Percentiles rank a stretch among this genome's conserved stretches.
Evolutionary conservation across 1,284 basidiomycete species (phyloP).

Genomic region (Heterobasidion parviporum): DNA sequence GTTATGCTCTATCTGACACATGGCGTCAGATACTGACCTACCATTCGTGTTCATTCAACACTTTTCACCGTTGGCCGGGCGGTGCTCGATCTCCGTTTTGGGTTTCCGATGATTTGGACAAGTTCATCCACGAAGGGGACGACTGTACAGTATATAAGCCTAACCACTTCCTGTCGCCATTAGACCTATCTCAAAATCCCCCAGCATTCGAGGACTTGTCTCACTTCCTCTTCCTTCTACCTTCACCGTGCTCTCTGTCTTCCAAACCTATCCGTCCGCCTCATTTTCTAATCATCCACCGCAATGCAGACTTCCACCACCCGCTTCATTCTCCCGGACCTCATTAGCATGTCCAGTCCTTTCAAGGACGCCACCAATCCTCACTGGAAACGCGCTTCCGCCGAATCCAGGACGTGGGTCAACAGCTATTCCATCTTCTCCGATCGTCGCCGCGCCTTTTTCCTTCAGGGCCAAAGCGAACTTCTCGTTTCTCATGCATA

Average conservation of each 20-base stretch:
- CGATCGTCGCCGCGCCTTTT: conserved; percentile 51
- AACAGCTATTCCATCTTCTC: conserved; percentile 51
- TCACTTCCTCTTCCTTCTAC: too few relatives aligned
- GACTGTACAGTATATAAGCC: too few relatives aligned
- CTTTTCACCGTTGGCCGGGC: not conserved
- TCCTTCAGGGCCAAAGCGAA: conserved; percentile 51
- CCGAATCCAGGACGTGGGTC: conserved; percentile 54
- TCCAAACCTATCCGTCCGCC: not conserved
- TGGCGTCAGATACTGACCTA: too few relatives aligned
- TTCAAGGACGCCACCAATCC: conserved; percentile 39
- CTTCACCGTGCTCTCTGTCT: not conserved
- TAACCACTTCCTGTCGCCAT: too few relatives aligned
- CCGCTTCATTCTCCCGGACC: conserved; percentile 50
- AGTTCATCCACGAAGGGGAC: too few relatives aligned
- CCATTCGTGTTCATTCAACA: not conserved
- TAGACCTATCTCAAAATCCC: too few relatives aligned
- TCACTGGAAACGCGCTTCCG: conserved; percentile 43
- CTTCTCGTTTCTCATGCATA: conserved; percentile 47
- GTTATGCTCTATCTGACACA: not conserved
- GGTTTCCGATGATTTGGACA: not conserved
- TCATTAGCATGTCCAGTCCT: conserved; percentile 36
- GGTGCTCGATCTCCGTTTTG: not conserved
- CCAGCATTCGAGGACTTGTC: too few relatives aligned
- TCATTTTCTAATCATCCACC: not conserved
- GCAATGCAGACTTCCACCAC: conserved; percentile 24